A percentile compares a stretch with the other conserved stretches of the same genome.
phyloP scores from a whole-genome alignment of 169 alveolate genomes.

The Plasmodium vinckei region DNA sequence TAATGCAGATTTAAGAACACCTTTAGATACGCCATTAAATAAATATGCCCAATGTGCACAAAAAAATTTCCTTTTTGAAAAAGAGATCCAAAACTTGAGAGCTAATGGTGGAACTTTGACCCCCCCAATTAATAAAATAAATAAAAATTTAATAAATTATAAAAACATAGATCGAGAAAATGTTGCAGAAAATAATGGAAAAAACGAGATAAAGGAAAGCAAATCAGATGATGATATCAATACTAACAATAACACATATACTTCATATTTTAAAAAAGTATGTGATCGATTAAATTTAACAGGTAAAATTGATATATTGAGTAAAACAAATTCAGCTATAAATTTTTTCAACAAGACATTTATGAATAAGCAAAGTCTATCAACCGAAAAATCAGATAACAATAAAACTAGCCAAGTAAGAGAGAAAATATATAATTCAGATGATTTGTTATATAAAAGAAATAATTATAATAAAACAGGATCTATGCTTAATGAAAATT shows the following conservation, averaged over 20 bases:
- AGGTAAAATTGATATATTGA: background rate
- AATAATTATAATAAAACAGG: slow-evolving; percentile 11
- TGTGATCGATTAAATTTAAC: slow-evolving; percentile 17
- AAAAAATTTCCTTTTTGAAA: no score
- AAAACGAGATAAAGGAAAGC: background rate
- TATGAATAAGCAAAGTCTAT: background rate
- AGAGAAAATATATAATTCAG: slow-evolving; percentile 49
- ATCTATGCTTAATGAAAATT: background rate
- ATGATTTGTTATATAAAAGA: slow-evolving; percentile 29
- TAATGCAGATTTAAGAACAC: no score
- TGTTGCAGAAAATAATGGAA: background rate
- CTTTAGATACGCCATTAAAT: no score
- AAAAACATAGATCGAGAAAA: no score
- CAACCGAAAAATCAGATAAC: background rate
- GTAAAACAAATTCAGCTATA: slow-evolving; percentile 10
- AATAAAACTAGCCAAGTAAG: background rate
- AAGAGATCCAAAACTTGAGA: no score
- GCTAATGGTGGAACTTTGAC: no score
- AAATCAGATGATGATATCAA: no score
- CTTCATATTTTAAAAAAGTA: slow-evolving; percentile 6
- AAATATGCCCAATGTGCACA: no score
- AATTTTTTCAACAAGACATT: slow-evolving; percentile 15
- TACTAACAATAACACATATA: background rate
- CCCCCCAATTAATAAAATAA: no score
- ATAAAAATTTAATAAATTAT: no score